Conservation (phyloP, 768 basidiomycete genomes). For the Lactarius vividus region DNA sequence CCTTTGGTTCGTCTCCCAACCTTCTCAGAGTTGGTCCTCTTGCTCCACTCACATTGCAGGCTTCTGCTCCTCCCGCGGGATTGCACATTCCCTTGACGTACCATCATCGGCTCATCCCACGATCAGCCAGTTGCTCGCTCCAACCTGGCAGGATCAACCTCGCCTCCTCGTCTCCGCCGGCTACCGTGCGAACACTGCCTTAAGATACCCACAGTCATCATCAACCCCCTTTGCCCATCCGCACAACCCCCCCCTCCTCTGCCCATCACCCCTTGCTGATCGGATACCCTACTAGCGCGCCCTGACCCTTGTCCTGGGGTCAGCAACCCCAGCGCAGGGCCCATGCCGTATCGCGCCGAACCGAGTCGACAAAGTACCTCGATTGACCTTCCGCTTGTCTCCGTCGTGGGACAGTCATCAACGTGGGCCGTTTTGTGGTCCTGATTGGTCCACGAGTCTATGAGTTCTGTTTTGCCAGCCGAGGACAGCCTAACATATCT, state of each 20-base stretch:
- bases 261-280: not conserved
- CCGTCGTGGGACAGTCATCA: not conserved
- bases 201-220: not conserved
- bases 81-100: not conserved
- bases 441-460: not conserved
- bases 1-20: not conserved
- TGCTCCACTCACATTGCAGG: not conserved
- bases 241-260: not conserved
- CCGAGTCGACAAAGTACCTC: not conserved
- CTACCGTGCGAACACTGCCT: not conserved
- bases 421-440: not conserved
- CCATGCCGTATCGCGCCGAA: not conserved
- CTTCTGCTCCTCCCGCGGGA: not conserved
- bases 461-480: not conserved
- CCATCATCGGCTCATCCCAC: not conserved
- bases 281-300: not conserved
- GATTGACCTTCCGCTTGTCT: not conserved
- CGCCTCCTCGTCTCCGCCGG: not conserved
- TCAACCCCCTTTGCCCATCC: not conserved
- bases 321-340: not conserved
- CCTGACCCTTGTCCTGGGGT: not conserved
- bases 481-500: not conserved
- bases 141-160: not conserved
- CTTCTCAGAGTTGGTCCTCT: not conserved
- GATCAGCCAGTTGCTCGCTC: not conserved